Evolutionary conservation across 225 moss, liverwort and hornwort species (phyloP).

Genomic region (Polytrichum formosum): DNA sequence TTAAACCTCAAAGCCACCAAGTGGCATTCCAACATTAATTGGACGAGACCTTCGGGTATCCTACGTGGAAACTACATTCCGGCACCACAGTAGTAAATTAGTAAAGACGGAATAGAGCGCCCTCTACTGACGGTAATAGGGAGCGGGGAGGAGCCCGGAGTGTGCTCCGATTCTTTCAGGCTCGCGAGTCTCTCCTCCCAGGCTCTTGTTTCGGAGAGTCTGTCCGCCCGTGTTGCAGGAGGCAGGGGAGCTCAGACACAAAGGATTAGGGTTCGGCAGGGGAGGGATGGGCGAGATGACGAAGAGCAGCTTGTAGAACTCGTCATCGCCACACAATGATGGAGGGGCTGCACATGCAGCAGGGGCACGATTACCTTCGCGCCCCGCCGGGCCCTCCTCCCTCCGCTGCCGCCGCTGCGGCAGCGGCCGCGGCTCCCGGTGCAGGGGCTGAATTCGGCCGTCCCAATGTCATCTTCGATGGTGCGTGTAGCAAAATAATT

Average conservation of each 20-base stretch:
- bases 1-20: too few relatives aligned
- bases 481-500: constrained; percentile 18
- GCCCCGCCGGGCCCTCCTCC: constrained; percentile 58
- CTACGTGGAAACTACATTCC: too few relatives aligned
- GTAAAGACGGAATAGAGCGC: too few relatives aligned
- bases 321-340: constrained; percentile 26
- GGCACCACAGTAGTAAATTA: too few relatives aligned
- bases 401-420: constrained; percentile 4
- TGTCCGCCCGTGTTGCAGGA: background rate
- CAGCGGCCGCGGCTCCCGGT: constrained; percentile 12
- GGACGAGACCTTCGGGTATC: too few relatives aligned
- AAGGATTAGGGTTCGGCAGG: background rate
- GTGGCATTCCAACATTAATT: too few relatives aligned
- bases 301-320: background rate
- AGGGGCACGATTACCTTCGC: constrained; percentile 62
- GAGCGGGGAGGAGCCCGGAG: too few relatives aligned
- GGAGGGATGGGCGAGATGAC: constrained; percentile 15
- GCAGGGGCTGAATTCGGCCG: constrained; percentile 55
- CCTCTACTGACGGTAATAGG: too few relatives aligned
- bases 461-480: constrained; percentile 83
- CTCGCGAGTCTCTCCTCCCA: too few relatives aligned
- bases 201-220: too few relatives aligned
- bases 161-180: too few relatives aligned
- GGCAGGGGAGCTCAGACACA: background rate
- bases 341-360: constrained; percentile 74